Evolutionary conservation across 306 rosid genomes (phyloP).

Genomic region (Rosa lucieae): DNA sequence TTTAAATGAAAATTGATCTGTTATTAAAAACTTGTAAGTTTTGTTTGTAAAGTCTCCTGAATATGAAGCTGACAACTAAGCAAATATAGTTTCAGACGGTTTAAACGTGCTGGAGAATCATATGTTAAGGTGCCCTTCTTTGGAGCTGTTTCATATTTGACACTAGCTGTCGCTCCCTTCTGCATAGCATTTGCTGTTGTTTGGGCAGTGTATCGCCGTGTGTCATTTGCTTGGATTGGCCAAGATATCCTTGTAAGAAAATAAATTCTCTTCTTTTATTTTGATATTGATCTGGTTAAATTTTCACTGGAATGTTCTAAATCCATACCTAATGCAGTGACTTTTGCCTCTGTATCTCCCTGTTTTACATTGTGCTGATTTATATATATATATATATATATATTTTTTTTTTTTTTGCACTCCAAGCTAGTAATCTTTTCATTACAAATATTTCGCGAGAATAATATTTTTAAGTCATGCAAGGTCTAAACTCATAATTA

Average conservation of each 20-base stretch:
- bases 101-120: constrained; percentile 68
- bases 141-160: constrained; percentile 89
- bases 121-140: constrained; percentile 75
- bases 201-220: constrained; percentile 74
- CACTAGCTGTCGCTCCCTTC: constrained; percentile 88
- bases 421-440: neutral
- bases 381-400: neutral
- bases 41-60: constrained; percentile 9
- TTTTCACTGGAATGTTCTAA: neutral
- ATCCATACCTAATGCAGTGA: neutral
- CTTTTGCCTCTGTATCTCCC: neutral
- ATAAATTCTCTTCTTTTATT: constrained; percentile 19
- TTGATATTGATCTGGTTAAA: constrained; percentile 8
- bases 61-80: constrained; percentile 43
- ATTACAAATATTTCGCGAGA: neutral
- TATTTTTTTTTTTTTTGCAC: neutral
- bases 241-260: constrained; percentile 94
- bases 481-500: neutral
- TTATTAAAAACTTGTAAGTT: neutral
- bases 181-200: constrained; percentile 81
- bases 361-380: neutral
- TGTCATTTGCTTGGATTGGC: constrained; percentile 84
- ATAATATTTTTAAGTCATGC: neutral
- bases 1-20: neutral
- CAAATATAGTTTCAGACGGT: constrained; percentile 91